Evolutionary conservation across 768 basidiomycete genomes (phyloP), one percentile per base, ranked within the genome.

Genomic region (Naganishia kalamii): DNA sequence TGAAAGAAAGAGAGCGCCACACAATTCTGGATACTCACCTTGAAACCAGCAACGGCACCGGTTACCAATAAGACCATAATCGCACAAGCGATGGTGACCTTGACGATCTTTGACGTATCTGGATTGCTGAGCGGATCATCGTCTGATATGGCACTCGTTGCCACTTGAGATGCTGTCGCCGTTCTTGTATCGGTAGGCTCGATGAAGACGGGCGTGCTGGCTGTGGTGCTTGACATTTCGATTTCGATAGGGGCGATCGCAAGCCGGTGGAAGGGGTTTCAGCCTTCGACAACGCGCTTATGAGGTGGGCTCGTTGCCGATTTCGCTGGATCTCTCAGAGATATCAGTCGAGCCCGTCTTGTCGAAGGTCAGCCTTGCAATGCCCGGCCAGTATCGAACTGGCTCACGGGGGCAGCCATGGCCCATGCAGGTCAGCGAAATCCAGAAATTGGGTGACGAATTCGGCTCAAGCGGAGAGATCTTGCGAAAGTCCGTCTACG

Each of bases 41-140:
- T 63, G 52, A 64, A 68, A 3, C 51, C 66, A 30, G 52, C 44
- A 23, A 68, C 52, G 7, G 63, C 29, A 3, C 66, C 66, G 4
- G 66, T 68, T 5, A 68, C 59, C 21, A 52, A 37, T 25, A 68
- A 48, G 0, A 68, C 66, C 33, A 68, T 44, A 25, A 68, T 60
- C 4, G 62, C 62, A 44, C 62, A 63, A 2, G 62, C 66, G 43
- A 68, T 68, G 17, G 66, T 68, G 41, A 63, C 61, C 52, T 63
- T 67, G 60, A 67, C 52, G 43, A 63, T 62, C 43, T 51, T 60
- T 8, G 50, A 54, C 2, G 49, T 67, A 12, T 46, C 65, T 49
- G 65, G 65, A n/a, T 59, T 61, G 15, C 59, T 66, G 32, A 66
- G 48, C 15, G 44, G 41, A 49, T 60, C 41, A 8, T 47, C 63